Evolutionary conservation across 2,329 filamentous ascomycete genomes (phyloP).

Genomic region (Aciculosporium take): DNA sequence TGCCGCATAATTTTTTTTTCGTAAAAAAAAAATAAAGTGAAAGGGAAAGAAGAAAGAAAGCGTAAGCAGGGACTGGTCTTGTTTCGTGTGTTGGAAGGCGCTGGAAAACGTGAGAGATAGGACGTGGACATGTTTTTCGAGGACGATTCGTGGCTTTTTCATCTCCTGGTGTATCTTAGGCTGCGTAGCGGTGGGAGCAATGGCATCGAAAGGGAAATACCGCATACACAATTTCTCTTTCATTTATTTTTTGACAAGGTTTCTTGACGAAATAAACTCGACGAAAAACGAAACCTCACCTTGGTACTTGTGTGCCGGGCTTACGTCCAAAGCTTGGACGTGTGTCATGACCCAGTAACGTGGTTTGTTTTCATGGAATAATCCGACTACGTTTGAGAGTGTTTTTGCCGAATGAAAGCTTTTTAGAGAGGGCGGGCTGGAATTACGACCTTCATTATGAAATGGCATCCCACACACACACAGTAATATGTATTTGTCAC

Average conservation of each 20-base stretch:
- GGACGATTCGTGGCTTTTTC: slow-evolving; percentile 22
- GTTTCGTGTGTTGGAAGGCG: slow-evolving; percentile 6
- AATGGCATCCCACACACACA: no score
- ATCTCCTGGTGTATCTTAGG: slow-evolving; percentile 25
- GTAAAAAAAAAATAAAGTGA: no score
- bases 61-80: slow-evolving; percentile 5
- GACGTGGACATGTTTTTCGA: slow-evolving; percentile 9
- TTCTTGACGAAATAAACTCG: slow-evolving; percentile 23
- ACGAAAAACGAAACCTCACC: slow-evolving; percentile 1
- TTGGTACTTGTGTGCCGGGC: neutral
- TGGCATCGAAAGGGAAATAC: slow-evolving; percentile 23
- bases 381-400: no score
- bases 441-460: no score
- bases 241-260: slow-evolving; percentile 15
- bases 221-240: slow-evolving; percentile 18
- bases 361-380: neutral
- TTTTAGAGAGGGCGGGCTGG: no score
- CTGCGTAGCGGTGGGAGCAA: slow-evolving; percentile 24
- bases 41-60: slow-evolving; percentile 12
- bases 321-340: neutral
- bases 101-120: slow-evolving; percentile 7
- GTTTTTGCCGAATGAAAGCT: no score
- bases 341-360: neutral
- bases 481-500: no score
- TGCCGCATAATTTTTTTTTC: slow-evolving; percentile 35